A percentile compares a stretch with the other conserved stretches of the same genome.
Conservation (phyloP, 2,329 filamentous ascomycete genomes). For the Ascochyta viciae-villosae region DNA sequence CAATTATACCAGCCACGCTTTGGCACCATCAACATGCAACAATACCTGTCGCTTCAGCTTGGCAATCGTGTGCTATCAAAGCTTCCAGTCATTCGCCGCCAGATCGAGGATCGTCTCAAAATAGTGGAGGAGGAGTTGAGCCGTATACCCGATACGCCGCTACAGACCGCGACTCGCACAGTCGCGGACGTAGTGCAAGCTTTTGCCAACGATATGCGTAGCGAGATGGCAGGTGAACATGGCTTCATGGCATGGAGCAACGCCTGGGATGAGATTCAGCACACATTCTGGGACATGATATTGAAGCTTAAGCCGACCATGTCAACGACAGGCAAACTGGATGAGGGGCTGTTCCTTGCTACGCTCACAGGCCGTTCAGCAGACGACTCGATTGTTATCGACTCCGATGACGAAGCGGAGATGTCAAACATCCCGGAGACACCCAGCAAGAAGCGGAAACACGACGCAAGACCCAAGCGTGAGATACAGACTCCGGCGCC, state of each 20-base stretch:
- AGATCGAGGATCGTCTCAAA: conserved; percentile 57
- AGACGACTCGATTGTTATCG: conserved; percentile 29
- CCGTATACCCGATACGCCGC: conserved; percentile 70
- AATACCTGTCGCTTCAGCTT: conserved; percentile 57
- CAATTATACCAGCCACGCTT: conserved; percentile 53
- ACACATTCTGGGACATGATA: conserved; percentile 59
- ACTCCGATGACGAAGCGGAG: conserved; percentile 10
- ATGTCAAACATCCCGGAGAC: conserved; percentile 14
- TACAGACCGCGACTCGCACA: conserved; percentile 68
- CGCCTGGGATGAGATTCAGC: conserved; percentile 55
- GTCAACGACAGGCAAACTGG: conserved; percentile 11
- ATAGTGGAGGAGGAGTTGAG: conserved; percentile 63
- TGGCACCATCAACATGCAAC: conserved; percentile 60
- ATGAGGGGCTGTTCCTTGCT: conserved; percentile 19
- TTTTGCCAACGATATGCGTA: conserved; percentile 63
- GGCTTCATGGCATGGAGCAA: conserved; percentile 52
- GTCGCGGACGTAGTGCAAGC: conserved; percentile 65
- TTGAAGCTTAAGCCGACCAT: conserved; percentile 38
- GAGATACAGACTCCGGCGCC: conserved; percentile 13
- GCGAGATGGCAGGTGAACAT: conserved; percentile 61
- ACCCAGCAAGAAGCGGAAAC: conserved; percentile 45
- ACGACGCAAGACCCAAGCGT: neutral
- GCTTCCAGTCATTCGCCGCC: conserved; percentile 52
- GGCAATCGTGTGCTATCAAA: conserved; percentile 52
- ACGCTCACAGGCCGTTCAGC: conserved; percentile 19